Evolutionary conservation across 176 grass and related monocot genomes (phyloP).

Genomic region (Triticum aestivum): IWGSC_CS_RefSeq_v2.1 NC_057802.1:526368818-526369317

Average conservation of each 20-base stretch:
- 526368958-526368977: conserved; percentile 88
- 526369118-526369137: not conserved
- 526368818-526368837: not conserved
- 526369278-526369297: not conserved
- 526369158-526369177: not conserved
- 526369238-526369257: not conserved
- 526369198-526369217: not conserved
- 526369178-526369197: not conserved
- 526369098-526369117: conserved; percentile 6
- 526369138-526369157: not conserved
- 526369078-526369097: not conserved
- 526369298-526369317: not conserved
- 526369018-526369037: not conserved
- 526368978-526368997: conserved; percentile 71
- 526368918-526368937: conserved; percentile 70
- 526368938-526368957: conserved; percentile 69
- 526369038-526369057: not conserved
- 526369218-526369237: not conserved
- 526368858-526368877: not conserved
- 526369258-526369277: conserved; percentile 1
- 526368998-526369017: conserved; percentile 53
- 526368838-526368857: conserved; percentile 9
- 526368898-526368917: conserved; percentile 47
- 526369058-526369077: conserved; percentile 6
- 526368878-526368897: conserved; percentile 1